Percentiles rank a stretch among this genome's conserved stretches.
Conservation (phyloP, 768 basidiomycete genomes). For the Podaxis pistillaris region DNA sequence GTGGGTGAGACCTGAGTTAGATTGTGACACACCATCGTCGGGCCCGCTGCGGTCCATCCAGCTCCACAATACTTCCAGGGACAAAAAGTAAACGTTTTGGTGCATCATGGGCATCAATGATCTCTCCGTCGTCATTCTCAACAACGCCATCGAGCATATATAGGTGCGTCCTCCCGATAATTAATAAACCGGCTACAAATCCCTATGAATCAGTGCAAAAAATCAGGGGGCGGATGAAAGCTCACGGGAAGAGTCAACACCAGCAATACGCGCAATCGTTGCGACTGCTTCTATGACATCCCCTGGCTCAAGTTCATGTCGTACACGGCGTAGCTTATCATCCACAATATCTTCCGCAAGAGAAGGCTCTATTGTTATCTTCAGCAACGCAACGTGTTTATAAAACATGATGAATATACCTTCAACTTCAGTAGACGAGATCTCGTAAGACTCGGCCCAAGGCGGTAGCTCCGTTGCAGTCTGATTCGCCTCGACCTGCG, state of each 20-base stretch:
- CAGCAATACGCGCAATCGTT: constrained; percentile 85
- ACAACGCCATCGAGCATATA: constrained; percentile 92
- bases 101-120: constrained; percentile 85
- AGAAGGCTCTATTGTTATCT: constrained; percentile 42
- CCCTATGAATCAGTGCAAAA: not conserved
- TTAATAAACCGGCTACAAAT: constrained; percentile 76
- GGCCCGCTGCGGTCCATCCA: constrained; percentile 77
- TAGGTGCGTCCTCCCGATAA: constrained; percentile 80
- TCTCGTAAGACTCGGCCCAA: constrained; percentile 73
- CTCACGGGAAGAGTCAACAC: constrained; percentile 91
- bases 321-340: constrained; percentile 84
- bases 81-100: constrained; percentile 80
- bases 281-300: constrained; percentile 86
- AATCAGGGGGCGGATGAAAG: constrained; percentile 15
- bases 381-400: not conserved
- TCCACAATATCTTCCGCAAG: constrained; percentile 79
- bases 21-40: constrained; percentile 65
- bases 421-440: constrained; percentile 59
- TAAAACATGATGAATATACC: constrained; percentile 33
- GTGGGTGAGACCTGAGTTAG: not conserved
- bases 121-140: constrained; percentile 82
- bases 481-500: constrained; percentile 34
- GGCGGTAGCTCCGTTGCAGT: constrained; percentile 66
- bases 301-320: constrained; percentile 84
- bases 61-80: constrained; percentile 79